Evolutionary conservation across 768 basidiomycete genomes (phyloP).

Genomic region (Trametes cinnabarina): DNA sequence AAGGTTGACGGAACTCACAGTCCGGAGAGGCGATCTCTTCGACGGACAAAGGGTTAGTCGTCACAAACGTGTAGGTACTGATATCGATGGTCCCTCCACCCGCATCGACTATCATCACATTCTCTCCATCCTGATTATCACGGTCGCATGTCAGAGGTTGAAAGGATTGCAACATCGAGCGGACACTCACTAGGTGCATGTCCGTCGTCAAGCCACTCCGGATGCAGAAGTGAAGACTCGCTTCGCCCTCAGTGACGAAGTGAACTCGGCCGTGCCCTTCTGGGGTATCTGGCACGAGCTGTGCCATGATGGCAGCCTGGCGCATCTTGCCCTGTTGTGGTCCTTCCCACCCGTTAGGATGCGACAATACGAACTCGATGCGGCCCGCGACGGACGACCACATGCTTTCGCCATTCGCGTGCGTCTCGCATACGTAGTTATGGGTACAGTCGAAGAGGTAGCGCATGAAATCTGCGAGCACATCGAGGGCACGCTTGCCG

Average conservation of each 20-base stretch:
- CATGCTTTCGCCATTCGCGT: constrained; percentile 41
- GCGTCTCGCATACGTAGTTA: constrained; percentile 48
- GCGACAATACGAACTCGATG: constrained; percentile 54
- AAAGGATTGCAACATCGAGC: neutral
- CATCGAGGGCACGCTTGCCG: constrained; percentile 33
- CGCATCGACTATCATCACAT: constrained; percentile 56
- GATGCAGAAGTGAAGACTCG: constrained; percentile 49
- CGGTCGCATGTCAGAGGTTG: too few species aligned
- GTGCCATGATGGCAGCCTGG: constrained; percentile 49
- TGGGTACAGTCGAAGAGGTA: constrained; percentile 46
- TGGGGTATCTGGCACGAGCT: constrained; percentile 43
- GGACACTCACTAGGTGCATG: constrained; percentile 26
- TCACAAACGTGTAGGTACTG: constrained; percentile 48
- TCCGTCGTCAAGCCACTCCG: constrained; percentile 34
- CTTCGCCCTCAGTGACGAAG: constrained; percentile 60
- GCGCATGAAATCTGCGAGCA: constrained; percentile 47
- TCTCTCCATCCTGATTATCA: constrained; percentile 47
- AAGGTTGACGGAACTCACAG: constrained; percentile 33
- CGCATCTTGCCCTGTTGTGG: constrained; percentile 57
- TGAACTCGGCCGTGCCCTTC: constrained; percentile 45
- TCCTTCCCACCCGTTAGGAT: constrained; percentile 69
- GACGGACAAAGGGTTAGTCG: constrained; percentile 30
- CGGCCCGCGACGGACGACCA: constrained; percentile 44
- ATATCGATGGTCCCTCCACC: constrained; percentile 66
- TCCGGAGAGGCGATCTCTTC: constrained; percentile 47